A percentile compares a stretch with the other conserved stretches of the same genome.
Conservation (phyloP, 192 early-diverging fungal species). For the Backusella liffmaniae region DNA sequence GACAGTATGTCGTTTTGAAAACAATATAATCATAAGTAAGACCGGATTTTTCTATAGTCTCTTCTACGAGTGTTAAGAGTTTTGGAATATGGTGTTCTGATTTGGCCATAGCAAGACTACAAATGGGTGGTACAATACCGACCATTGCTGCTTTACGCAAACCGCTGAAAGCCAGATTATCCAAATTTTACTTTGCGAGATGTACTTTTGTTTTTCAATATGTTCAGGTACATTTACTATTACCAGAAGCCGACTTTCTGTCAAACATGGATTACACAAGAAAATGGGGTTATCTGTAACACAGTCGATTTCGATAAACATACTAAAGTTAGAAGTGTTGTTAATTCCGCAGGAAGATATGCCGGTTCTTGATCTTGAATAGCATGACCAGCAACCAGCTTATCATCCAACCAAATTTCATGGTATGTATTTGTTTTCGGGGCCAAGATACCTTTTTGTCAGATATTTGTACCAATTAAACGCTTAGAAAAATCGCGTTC, state of each 20-base stretch:
- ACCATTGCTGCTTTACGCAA: conserved; percentile 87
- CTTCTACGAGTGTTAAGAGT: conserved; percentile 76
- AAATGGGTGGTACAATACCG: conserved; percentile 90
- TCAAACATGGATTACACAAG: conserved; percentile 73
- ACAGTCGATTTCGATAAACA: conserved; percentile 89
- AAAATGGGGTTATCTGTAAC: conserved; percentile 77
- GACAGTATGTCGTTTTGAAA: conserved; percentile 95
- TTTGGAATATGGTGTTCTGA: conserved; percentile 89
- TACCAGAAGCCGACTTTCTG: conserved; percentile 88
- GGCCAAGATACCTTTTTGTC: conserved; percentile 58
- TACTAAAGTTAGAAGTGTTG: conserved; percentile 72
- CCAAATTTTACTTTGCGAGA: conserved; percentile 71
- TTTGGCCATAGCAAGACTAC: conserved; percentile 93
- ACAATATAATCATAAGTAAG: conserved; percentile 83
- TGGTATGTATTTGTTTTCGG: conserved; percentile 91
- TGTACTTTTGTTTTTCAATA: conserved; percentile 61
- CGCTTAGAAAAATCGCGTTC: too few species aligned
- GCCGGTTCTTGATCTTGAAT: conserved; percentile 85
- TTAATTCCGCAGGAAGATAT: conserved; percentile 74
- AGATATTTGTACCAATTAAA: too few species aligned
- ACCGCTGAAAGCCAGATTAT: conserved; percentile 77
- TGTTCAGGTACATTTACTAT: conserved; percentile 72
- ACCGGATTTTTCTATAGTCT: conserved; percentile 72
- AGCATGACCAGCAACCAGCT: conserved; percentile 74
- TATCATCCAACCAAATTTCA: conserved; percentile 95